phyloP scores from a whole-genome alignment of 164 flowering plant species.

The Sedum album region DNA sequence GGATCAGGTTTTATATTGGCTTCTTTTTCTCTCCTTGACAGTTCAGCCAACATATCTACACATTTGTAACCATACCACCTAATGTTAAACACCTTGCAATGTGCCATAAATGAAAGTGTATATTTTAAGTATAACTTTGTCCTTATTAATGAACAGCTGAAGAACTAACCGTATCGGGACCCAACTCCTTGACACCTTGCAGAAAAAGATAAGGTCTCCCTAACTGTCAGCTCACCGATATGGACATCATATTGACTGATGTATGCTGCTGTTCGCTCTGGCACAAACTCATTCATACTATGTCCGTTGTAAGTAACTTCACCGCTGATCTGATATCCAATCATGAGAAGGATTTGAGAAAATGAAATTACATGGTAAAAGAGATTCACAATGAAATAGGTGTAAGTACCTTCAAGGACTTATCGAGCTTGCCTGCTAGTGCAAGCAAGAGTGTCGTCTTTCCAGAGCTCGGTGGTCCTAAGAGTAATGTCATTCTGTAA shows the following conservation, averaged over 20 bases:
- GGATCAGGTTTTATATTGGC: constrained; percentile 62
- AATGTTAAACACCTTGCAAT: constrained; percentile 5
- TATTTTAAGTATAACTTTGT: too few relatives aligned
- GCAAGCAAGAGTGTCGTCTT: constrained; percentile 43
- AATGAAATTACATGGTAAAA: background rate
- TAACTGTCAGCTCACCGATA: constrained; percentile 22
- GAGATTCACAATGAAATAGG: background rate
- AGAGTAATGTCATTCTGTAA: constrained; percentile 14
- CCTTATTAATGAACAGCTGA: too few relatives aligned
- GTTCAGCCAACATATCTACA: constrained; percentile 59
- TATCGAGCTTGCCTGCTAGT: constrained; percentile 41
- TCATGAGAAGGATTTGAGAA: background rate
- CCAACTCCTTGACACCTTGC: constrained; percentile 67
- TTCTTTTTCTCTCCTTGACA: constrained; percentile 58
- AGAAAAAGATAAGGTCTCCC: constrained; percentile 19
- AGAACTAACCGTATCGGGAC: constrained; percentile 35
- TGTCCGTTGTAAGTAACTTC: constrained; percentile 67
- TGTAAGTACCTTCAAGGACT: constrained; percentile 1
- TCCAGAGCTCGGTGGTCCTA: constrained; percentile 51
- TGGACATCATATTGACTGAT: constrained; percentile 58
- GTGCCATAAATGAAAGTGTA: background rate
- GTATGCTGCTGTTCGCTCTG: constrained; percentile 56
- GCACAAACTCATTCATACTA: constrained; percentile 58
- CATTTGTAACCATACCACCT: constrained; percentile 3
- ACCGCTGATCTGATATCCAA: constrained; percentile 33